Conservation (phyloP, 2,329 filamentous ascomycete genomes). For the Colletotrichum viniferum region DNA sequence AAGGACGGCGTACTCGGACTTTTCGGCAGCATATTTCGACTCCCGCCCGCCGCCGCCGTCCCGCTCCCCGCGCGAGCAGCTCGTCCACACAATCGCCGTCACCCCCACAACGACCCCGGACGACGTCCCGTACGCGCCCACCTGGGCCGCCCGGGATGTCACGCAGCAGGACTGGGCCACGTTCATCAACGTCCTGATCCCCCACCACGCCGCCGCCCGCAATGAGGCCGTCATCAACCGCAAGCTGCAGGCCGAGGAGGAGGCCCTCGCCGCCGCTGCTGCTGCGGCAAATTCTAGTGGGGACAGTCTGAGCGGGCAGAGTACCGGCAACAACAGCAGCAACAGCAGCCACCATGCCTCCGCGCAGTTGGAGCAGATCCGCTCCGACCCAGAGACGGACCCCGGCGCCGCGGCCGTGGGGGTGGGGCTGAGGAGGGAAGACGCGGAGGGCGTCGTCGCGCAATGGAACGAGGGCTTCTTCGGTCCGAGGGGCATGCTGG, state of each 20-base stretch:
- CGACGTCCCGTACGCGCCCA: constrained; percentile 47
- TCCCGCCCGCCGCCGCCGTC: constrained; percentile 40
- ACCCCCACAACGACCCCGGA: constrained; percentile 38
- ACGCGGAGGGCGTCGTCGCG: constrained; percentile 39
- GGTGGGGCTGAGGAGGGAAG: not conserved
- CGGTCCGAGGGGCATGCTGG: constrained; percentile 48
- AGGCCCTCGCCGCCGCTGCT: constrained; percentile 23
- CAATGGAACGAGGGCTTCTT: constrained; percentile 67
- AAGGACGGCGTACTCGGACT: constrained; percentile 23
- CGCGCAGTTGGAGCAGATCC: constrained; percentile 45
- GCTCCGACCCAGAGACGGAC: constrained; percentile 28
- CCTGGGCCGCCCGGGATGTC: constrained; percentile 47
- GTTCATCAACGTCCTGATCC: constrained; percentile 61
- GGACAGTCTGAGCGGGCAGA: constrained; percentile 20
- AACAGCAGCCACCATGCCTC: constrained; percentile 38
- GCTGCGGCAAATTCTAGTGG: constrained; percentile 1
- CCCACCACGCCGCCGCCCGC: constrained; percentile 45
- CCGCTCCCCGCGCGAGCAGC: constrained; percentile 3
- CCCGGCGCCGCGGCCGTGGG: constrained; percentile 30
- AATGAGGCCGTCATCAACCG: constrained; percentile 55
- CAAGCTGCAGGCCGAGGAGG: constrained; percentile 49
- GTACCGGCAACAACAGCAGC: constrained; percentile 28
- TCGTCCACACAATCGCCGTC: constrained; percentile 40
- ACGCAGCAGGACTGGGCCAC: constrained; percentile 61
- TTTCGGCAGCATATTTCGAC: constrained; percentile 52